phyloP scores from a whole-genome alignment of 495 filamentous ascomycete species.

The Mytilinidion resinicola region DNA sequence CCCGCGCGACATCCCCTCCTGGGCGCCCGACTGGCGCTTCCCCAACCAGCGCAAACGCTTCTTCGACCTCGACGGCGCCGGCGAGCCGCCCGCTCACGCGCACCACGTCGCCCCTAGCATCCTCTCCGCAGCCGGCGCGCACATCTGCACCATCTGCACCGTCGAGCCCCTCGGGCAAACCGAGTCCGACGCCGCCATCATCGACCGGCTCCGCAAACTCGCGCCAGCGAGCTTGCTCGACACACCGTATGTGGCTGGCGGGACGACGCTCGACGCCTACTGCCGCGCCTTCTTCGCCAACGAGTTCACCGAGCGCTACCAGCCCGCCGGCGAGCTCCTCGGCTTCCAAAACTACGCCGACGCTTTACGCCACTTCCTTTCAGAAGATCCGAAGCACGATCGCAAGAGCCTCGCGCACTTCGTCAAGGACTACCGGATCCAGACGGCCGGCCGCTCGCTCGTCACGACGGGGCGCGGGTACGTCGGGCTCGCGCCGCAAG shows the following conservation, averaged over 20 bases:
- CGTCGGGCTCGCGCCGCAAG: neutral
- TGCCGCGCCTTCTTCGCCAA: neutral
- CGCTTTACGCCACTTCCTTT: neutral
- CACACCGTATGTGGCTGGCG: neutral
- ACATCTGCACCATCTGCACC: neutral
- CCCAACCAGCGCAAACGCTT: conserved; percentile 1
- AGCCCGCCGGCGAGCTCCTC: conserved; percentile 1
- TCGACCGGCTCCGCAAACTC: neutral
- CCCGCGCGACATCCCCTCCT: neutral
- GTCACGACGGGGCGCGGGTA: neutral
- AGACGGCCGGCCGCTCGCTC: neutral
- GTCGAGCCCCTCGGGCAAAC: neutral
- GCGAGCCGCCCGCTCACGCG: neutral
- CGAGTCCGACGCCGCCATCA: neutral
- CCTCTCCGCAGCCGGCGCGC: neutral
- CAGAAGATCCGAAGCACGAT: neutral
- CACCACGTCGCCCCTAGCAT: neutral
- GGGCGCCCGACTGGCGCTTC: conserved; percentile 1
- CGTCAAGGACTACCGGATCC: neutral
- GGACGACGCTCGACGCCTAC: neutral
- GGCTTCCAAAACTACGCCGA: neutral
- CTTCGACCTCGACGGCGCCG: neutral
- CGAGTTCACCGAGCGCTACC: neutral
- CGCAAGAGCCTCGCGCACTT: neutral
- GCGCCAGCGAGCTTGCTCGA: neutral